Conservation (phyloP, 441 rosid species). For the Gossypium schwendimanii region DNA sequence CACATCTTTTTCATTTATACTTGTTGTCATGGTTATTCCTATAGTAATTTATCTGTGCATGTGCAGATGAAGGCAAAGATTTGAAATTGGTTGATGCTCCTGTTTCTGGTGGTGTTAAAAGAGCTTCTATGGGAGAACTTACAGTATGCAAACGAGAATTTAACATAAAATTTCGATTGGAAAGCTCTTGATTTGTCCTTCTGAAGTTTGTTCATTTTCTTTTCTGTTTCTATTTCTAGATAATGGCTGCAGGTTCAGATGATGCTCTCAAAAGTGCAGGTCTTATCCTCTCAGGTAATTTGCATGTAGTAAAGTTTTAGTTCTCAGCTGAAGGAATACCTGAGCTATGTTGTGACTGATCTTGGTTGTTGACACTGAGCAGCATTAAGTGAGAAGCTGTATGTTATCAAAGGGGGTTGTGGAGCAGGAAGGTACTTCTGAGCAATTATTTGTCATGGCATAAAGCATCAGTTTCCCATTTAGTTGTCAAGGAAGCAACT, state of each 20-base stretch:
- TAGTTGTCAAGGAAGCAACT: background rate
- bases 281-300: slow-evolving; percentile 65
- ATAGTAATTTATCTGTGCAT: slow-evolving; percentile 17
- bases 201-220: slow-evolving; percentile 15
- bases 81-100: slow-evolving; percentile 96
- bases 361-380: slow-evolving; percentile 25
- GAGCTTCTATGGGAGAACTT: slow-evolving; percentile 81
- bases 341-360: slow-evolving; percentile 21
- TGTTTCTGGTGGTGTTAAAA: slow-evolving; percentile 97
- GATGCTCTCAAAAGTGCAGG: slow-evolving; percentile 71
- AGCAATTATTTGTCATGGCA: slow-evolving; percentile 18
- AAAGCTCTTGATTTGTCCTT: slow-evolving; percentile 16
- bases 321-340: slow-evolving; percentile 15
- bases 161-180: slow-evolving; percentile 5
- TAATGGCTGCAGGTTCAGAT: slow-evolving; percentile 86
- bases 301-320: slow-evolving; percentile 10
- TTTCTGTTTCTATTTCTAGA: slow-evolving; percentile 35
- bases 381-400: slow-evolving; percentile 96
- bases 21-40: background rate
- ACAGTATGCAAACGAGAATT: slow-evolving; percentile 46
- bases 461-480: background rate
- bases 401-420: slow-evolving; percentile 82
- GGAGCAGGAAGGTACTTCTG: slow-evolving; percentile 84
- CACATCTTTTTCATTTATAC: background rate
- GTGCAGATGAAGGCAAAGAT: slow-evolving; percentile 59